These are phyloP conservation scores for Aspergillus cavernicola DNA, from an alignment of 495 filamentous ascomycete genomes.

Conservation along the genomic window DNA sequence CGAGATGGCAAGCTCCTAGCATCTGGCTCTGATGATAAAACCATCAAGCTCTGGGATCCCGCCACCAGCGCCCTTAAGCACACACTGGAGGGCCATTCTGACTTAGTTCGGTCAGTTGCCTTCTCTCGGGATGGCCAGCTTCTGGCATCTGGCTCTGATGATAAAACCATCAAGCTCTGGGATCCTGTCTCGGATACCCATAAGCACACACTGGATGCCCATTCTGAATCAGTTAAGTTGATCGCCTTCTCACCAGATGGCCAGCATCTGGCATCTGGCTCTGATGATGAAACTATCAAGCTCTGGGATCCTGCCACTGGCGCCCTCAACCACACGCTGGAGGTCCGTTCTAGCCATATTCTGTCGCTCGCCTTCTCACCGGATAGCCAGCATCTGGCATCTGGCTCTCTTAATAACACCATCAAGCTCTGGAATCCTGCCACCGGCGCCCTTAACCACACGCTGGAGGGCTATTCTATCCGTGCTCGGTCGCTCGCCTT, in stretches of 20 bases:
- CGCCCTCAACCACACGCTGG: neutral
- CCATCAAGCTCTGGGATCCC: neutral
- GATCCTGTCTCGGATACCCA: neutral
- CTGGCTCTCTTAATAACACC: neutral
- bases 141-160: conserved; percentile 14
- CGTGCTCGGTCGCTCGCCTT: neutral
- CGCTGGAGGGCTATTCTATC: neutral
- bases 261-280: conserved; percentile 5
- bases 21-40: neutral
- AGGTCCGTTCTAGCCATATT: neutral
- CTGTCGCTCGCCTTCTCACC: neutral
- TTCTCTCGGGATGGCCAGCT: conserved; percentile 2
- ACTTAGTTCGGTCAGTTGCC: neutral
- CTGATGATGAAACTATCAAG: conserved; percentile 17
- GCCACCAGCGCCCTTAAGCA: neutral
- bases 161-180: conserved; percentile 21
- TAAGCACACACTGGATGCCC: neutral
- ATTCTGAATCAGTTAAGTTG: neutral
- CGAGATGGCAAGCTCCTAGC: neutral
- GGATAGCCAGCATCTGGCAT: neutral
- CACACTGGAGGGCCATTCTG: neutral
- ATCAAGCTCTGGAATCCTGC: neutral
- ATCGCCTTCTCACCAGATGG: neutral
- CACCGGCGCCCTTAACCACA: neutral
- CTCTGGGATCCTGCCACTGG: conserved; percentile 2